These are phyloP conservation scores for Vitis labrusca DNA, from an alignment of 164 flowering plant species.

Conservation along the genomic window DNA sequence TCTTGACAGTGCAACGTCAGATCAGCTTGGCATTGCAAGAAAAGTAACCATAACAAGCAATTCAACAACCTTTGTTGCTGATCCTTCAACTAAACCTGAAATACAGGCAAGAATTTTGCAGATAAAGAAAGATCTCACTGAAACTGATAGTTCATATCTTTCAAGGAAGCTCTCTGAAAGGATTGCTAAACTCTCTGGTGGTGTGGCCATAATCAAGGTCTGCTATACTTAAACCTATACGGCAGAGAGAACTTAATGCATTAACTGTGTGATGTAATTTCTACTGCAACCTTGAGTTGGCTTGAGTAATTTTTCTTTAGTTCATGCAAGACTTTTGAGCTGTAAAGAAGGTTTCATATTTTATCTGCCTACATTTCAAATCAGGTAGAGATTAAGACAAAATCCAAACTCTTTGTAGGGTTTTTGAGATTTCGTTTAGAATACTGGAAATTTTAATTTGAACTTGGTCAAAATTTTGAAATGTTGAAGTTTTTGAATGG, in stretches of 20 bases:
- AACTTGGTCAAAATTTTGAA: too few species aligned
- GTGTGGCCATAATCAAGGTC: conserved; percentile 90
- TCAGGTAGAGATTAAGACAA: too few species aligned
- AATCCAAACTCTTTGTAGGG: too few species aligned
- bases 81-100: conserved; percentile 75
- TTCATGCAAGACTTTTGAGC: too few species aligned
- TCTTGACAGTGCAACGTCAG: conserved; percentile 72
- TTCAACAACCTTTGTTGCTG: conserved; percentile 81
- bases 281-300: too few species aligned
- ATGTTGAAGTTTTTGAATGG: too few species aligned
- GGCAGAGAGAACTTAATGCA: not conserved
- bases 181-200: conserved; percentile 87
- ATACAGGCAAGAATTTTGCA: conserved; percentile 80
- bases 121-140: conserved; percentile 85
- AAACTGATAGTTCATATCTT: conserved; percentile 57
- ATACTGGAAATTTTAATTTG: too few species aligned
- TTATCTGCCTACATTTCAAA: too few species aligned
- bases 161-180: conserved; percentile 75
- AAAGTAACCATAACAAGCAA: conserved; percentile 67
- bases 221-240: not conserved
- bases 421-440: too few species aligned
- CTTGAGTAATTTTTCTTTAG: too few species aligned
- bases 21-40: conserved; percentile 86
- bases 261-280: not conserved
- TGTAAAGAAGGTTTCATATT: too few species aligned